Evolutionary conservation across 768 basidiomycete species (phyloP), one percentile per base, ranked within the genome.

Genomic region (Fomitopsis serialis): DNA sequence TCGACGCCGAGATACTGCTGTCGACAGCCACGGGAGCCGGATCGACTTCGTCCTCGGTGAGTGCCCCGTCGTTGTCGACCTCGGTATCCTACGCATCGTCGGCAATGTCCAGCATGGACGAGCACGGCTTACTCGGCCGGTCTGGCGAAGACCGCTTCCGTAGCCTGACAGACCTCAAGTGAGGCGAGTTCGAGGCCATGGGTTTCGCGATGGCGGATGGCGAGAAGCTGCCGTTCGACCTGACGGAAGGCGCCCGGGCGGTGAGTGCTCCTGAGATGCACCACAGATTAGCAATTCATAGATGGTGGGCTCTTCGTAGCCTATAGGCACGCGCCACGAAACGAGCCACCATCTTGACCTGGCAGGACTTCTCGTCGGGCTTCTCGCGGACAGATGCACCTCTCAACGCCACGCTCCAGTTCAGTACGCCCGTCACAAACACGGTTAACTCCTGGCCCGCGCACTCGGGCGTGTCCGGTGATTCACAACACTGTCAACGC

Each of bases 301-400:
- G 8, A 15, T 11, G 24, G 19, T 15, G 6, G 7, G 42, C 50
- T 25, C 29, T n/a, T n/a, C n/a, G n/a, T n/a, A n/a, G 45, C 42
- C 32, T n/a, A 23, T 52, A 91, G 87, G 76, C 82, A 63, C 81
- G 78, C 50, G 59, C 80, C 1, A 74, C 81, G 40, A 94, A 94
- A 65, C 88, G 94, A 29, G 72, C 84, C 51, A 95, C 94, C n/a
- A n/a, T n/a, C 0, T 77, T 98, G 56, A 82, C 84, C 19, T 98
- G 94, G 94, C 85, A 81, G 47, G 93, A 96, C 67, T 97, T 98
- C 64, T 90, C 92, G 13, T 66, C 85, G 12, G 94, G 94, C 2
- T 98, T 98, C 72, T 73, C 86, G 9, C 86, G 92, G 21, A 78
- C 75, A 10, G 90, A 95, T 54, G 81, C 75, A 1, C 86, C 88